Base-by-base conservation (phyloP, 805 yeast genomes). In the Cyberlindnera lachancei region DNA sequence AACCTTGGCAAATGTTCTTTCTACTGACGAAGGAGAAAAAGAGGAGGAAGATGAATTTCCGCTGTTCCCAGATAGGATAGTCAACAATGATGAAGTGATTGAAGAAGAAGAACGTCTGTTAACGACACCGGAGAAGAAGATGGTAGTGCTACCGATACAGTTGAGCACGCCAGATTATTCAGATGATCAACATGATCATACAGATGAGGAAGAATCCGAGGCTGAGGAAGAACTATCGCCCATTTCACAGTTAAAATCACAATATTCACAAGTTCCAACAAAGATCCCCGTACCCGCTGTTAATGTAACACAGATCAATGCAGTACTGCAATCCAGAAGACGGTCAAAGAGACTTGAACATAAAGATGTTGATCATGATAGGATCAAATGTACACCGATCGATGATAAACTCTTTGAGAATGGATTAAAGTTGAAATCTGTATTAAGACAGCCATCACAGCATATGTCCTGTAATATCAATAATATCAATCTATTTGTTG, bases 401-500 rank as follows among this genome's bases (percentile, higher is more conserved):
- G 11, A 40, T 6, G 30, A 33, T 5, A 26, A 25, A 11, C 20
- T 23, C 5, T 13, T 47, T 19, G 39, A 32, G 25, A 37, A 52
- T 3, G 36, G 35, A 3, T 36, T 50, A 11, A 50, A 38, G 24
- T 14, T 25, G 20, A 7, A 31, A 24, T 19, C 7, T 19, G 21
- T 7, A 19, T 19, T 7, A n/a, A n/a, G n/a, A n/a, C n/a, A n/a
- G n/a, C n/a, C n/a, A n/a, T n/a, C n/a, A n/a, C n/a, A n/a, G n/a
- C n/a, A n/a, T n/a, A n/a, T n/a, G n/a, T n/a, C n/a, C n/a, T n/a
- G n/a, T n/a, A n/a, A n/a, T n/a, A n/a, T n/a, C n/a, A n/a, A n/a
- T 6, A 15, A 13, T 8, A 7, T 50, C 20, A 73, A 73, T 29
- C 63, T 67, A 43, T 55, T 76, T 27, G 82, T 78, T 19, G 79